Percentiles rank a stretch among this genome's conserved stretches.
Conservation (phyloP, 2,329 filamentous ascomycete species). For the Claviceps spartinae region DNA sequence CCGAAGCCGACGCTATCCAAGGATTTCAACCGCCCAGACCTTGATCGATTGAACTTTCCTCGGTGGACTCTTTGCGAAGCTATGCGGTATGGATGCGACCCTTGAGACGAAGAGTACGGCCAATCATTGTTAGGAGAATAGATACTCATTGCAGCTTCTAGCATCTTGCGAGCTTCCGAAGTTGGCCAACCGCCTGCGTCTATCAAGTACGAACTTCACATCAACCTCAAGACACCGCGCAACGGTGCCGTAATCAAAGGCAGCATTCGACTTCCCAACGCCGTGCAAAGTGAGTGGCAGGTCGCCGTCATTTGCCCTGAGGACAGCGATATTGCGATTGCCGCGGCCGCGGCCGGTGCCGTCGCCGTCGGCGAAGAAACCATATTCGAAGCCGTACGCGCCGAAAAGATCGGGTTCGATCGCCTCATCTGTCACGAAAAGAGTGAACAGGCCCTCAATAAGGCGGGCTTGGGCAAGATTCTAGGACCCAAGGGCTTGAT, state of each 20-base stretch:
- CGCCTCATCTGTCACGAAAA: conserved; percentile 74
- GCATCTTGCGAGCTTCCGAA: conserved; percentile 84
- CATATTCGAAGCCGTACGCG: conserved; percentile 63
- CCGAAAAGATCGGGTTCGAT: conserved; percentile 75
- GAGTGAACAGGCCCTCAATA: conserved; percentile 64
- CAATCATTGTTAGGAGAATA: neutral
- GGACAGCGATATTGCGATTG: conserved; percentile 56
- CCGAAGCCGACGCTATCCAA: conserved; percentile 47
- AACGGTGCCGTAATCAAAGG: conserved; percentile 80
- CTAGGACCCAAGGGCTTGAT: conserved; percentile 85
- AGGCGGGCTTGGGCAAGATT: conserved; percentile 65
- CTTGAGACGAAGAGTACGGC: neutral
- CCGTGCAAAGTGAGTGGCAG: conserved; percentile 74
- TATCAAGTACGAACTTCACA: conserved; percentile 77
- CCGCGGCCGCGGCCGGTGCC: conserved; percentile 68
- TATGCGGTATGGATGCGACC: conserved; percentile 50
- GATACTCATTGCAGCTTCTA: conserved; percentile 21
- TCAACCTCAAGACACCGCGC: conserved; percentile 72
- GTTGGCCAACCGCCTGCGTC: conserved; percentile 63
- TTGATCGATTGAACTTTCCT: conserved; percentile 46
- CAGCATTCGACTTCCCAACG: conserved; percentile 75
- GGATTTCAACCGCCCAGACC: conserved; percentile 49
- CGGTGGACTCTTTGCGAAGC: conserved; percentile 82
- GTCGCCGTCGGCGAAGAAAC: conserved; percentile 73
- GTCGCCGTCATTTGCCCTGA: conserved; percentile 90